Conservation (phyloP, 1,284 basidiomycete genomes). For the Naganishia cerealis region DNA sequence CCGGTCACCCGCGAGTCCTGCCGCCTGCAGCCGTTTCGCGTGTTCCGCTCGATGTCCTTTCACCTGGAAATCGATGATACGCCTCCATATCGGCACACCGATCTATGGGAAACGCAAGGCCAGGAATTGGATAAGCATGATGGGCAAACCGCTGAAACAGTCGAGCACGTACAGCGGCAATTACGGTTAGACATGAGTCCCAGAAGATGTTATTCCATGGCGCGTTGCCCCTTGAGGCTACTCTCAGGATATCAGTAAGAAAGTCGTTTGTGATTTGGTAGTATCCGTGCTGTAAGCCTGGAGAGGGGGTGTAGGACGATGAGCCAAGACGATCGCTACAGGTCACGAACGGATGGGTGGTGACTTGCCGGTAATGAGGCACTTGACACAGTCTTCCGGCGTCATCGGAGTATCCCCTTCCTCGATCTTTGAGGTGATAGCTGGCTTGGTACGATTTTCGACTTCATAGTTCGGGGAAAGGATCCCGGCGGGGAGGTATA, state of each 20-base stretch:
- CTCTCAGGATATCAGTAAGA: slow-evolving; percentile 67
- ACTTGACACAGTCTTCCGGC: slow-evolving; percentile 66
- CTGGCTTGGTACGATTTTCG: slow-evolving; percentile 80
- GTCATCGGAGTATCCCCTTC: slow-evolving; percentile 68
- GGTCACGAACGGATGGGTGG: not conserved
- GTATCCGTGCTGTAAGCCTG: slow-evolving; percentile 70
- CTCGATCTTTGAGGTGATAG: slow-evolving; percentile 76
- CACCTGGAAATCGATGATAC: slow-evolving; percentile 42
- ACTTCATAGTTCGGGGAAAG: slow-evolving; percentile 73
- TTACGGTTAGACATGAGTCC: slow-evolving; percentile 59
- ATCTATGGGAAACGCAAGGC: slow-evolving; percentile 40
- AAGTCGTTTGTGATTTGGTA: slow-evolving; percentile 76
- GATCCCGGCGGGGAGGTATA: slow-evolving; percentile 86
- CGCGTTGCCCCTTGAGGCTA: slow-evolving; percentile 67
- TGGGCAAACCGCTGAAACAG: not conserved
- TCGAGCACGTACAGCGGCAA: slow-evolving; percentile 55
- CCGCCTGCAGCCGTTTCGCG: slow-evolving; percentile 38
- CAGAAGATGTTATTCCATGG: slow-evolving; percentile 65
- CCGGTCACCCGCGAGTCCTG: slow-evolving; percentile 35
- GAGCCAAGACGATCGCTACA: not conserved
- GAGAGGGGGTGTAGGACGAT: not conserved
- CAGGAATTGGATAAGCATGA: not conserved
- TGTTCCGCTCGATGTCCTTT: slow-evolving; percentile 24
- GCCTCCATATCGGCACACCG: slow-evolving; percentile 54
- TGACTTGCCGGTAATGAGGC: slow-evolving; percentile 64